Evolutionary conservation across 257 asterid species (phyloP), one percentile per base, ranked within the genome.

Genomic region (Scutellaria minor): DNA sequence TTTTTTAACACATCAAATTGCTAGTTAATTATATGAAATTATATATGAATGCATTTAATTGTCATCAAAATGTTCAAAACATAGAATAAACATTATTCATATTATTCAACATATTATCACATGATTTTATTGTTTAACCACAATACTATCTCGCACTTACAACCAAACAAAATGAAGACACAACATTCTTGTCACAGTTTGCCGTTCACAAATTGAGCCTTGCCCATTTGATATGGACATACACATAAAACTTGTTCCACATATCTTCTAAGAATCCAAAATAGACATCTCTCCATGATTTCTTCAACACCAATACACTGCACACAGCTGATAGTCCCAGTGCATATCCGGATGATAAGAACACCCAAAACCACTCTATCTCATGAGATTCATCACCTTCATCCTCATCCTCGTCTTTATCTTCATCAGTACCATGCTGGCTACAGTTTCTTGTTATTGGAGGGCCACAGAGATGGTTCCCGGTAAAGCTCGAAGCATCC

Each of bases 271-370:
- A 6, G 4, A 64, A 70, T 11, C 42, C 76, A 48, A 52, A 56
- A 62, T 60, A 71, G 2, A 61, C 76, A 46, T 46, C 76, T 8
- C 76, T 47, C 69, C 76, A 71, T 7, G 50, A 9, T 24, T 37
- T 47, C 7, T 59, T 59, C 15, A 68, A 40, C 54, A 40, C 14
- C 46, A 66, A 40, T 3, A 40, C 37, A 6, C 24, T 47, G n/a
- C 68, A 72, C 6, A 66, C 77, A 12, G 13, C 62, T 3, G 69
- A 7, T 31, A 75, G 6, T 50, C 75, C 77, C 63, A 64, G 69
- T 1, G 18, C 57, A 55, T 64, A 64, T 55, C 81, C 73, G 6
- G 22, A 14, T 8, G 64, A 55, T 5, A 56, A 12, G 11, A 75
- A 51, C 41, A 59, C 46, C 22, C 24, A 60, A 5, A 70, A 22